Base-by-base conservation (phyloP, 1,139 yeast genomes). In the Magnusiomyces ingens region DNA sequence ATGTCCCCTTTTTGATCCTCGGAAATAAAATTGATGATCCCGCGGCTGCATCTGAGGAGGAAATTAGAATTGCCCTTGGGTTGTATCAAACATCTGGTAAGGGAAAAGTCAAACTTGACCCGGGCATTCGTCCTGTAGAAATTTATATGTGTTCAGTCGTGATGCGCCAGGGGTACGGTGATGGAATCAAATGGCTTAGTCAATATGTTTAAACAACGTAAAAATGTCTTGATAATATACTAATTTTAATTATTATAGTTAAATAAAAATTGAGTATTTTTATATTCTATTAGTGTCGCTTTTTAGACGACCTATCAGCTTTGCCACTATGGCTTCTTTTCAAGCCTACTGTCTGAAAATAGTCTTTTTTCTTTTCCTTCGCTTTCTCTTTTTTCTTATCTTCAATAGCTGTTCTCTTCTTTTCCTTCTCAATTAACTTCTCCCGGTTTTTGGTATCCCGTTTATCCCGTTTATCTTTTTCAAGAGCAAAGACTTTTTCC, bases 1-100 rank as follows among this genome's bases (percentile, higher is more conserved):
- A 77, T 55, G 99, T 93, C 58, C 99, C 99, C 46, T 93, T 94
- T 71, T 82, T 93, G 67, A 79, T 93, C 60, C 80, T 93, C 68
- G 99, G 99, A 70, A 93, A 93, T 80, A 93, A 93, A 77, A 93
- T 94, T 66, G 99, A 93, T 69, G 84, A 89, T 56, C 87, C 95
- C 59, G 81, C 81, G 60, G 99, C 99, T 50, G 96, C 93, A 53
- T 85, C 94, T 59, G 99, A 94, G 74, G 89, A 86, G 68, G 97
- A 91, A 73, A 81, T 94, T 67, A 87, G 95, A 75, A 83, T 88
- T 58, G 94, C 95, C 52, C 79, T 94, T 64, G 95, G 96, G 52
- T 78, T 94, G 67, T 84, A 81, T 72, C 82, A 82, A 65, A 90
- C 96, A 58, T 90, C 96, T 45, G 98, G 98, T 65, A 87, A 85